These are phyloP conservation scores for Eimeria sp. DNA, from an alignment of 169 alveolate species.

Conservation along the genomic window DNA sequence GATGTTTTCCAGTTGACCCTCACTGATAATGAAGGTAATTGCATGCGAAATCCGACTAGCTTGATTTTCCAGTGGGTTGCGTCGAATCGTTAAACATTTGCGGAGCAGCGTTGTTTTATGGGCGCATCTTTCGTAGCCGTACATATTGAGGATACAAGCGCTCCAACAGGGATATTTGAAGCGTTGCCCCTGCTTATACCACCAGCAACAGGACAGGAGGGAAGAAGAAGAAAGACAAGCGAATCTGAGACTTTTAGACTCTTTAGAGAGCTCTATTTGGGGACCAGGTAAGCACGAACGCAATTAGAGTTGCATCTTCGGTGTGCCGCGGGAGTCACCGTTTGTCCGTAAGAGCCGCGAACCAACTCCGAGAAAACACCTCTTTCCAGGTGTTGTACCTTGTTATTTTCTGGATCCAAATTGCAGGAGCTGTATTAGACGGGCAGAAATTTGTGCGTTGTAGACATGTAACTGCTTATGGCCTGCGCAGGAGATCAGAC, in stretches of 20 bases:
- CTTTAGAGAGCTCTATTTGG: slow-evolving; percentile 45
- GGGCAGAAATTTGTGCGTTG: neutral
- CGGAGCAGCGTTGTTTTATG: neutral
- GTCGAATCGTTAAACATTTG: neutral
- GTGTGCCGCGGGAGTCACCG: neutral
- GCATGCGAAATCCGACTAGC: neutral
- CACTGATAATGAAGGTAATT: neutral
- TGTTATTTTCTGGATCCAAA: too few relatives aligned
- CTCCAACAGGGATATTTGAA: slow-evolving; percentile 54
- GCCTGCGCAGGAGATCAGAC: slow-evolving; percentile 17
- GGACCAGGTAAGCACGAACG: slow-evolving; percentile 17
- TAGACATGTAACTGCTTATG: neutral
- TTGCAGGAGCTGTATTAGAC: neutral
- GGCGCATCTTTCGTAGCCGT: slow-evolving; percentile 13
- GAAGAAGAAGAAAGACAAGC: slow-evolving; percentile 47
- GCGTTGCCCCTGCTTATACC: slow-evolving; percentile 44
- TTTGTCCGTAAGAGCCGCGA: too few relatives aligned
- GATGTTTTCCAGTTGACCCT: neutral
- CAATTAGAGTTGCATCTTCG: neutral
- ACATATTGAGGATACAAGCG: slow-evolving; percentile 42
- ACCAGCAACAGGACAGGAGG: slow-evolving; percentile 38
- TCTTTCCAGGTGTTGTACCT: too few relatives aligned
- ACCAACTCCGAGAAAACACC: too few relatives aligned
- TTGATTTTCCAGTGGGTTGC: neutral
- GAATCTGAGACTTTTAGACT: slow-evolving; percentile 17